Evolutionary conservation across 345 rosid genomes (phyloP).

Genomic region (Lenwebbia sp.): DNA sequence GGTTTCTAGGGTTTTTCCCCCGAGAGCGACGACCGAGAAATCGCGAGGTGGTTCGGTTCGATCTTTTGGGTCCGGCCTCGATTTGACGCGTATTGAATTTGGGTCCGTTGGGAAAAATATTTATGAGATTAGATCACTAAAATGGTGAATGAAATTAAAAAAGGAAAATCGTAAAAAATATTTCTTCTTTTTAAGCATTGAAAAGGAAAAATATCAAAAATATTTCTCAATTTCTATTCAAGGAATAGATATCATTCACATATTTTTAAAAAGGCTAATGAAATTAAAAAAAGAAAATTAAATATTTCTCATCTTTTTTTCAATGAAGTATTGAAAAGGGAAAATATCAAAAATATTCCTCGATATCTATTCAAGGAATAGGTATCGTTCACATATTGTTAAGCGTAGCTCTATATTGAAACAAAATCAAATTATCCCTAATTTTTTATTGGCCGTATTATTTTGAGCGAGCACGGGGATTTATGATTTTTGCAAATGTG

Average conservation of each 20-base stretch:
- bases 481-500: neutral
- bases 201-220: too few relatives aligned
- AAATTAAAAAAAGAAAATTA: neutral
- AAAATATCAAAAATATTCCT: too few relatives aligned
- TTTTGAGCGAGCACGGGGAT: neutral
- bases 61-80: neutral
- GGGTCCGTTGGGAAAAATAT: neutral
- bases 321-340: neutral
- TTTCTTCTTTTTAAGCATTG: neutral
- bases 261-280: too few relatives aligned
- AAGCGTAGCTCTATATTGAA: neutral
- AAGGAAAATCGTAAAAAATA: neutral
- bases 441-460: neutral
- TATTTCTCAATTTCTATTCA: too few relatives aligned
- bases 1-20: neutral
- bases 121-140: neutral
- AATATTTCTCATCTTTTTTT: neutral
- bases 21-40: neutral
- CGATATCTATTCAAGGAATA: too few relatives aligned
- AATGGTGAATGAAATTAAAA: neutral
- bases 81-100: neutral
- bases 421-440: neutral
- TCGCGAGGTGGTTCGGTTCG: neutral
- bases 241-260: too few relatives aligned
- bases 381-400: neutral